Evolutionary conservation across 2,329 filamentous ascomycete species (phyloP), one percentile per base, ranked within the genome.

Genomic region (Phoma sp.): DNA sequence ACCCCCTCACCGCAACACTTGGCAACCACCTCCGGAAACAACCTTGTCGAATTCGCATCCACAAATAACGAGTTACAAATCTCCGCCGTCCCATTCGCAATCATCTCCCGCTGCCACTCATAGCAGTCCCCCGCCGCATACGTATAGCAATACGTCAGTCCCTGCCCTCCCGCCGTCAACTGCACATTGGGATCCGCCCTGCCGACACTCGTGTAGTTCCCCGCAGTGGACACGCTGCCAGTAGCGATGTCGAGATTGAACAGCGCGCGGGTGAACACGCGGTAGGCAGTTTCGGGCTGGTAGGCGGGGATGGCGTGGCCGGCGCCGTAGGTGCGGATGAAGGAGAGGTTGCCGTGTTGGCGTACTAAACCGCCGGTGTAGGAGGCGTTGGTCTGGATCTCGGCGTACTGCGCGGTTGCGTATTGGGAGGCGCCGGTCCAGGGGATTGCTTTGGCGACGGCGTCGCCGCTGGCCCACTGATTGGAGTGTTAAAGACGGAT

Each of bases 201-300:
- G 0, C 60, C 62, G 1, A 41, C 43, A 36, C 52, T 61, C 27
- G 45, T 61, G 33, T 64, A 64, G 9, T 50, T 56, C 8, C 43
- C 39, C 1, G 35, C 35, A 2, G 45, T 54, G 1, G 33, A 42
- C 8, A 50, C 35, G 6, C 59, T 65, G 4, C 81, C 81, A 2
- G 78, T 80, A 11, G 77, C 77, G 47, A 85, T 70, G 50, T 82
- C 79, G 29, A 70, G 61, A 24, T 77, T 73, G 3, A 62, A 52
- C 59, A 82, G 70, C 10, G 75, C 75, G 13, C 81, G 75, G 4
- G 77, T 76, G 65, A 83, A 83, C 47, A 83, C 74, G 4, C 76
- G 77, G 55, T 81, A 82, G 0, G 77, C 76, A 0, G 81, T 80
- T 60, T 83, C 60, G 40, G 73, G 75, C 57, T 78, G 75, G 60